Evolutionary conservation across 306 rosid species (phyloP), one percentile per base, ranked within the genome.

Genomic region (Lathyrus sativus): DNA sequence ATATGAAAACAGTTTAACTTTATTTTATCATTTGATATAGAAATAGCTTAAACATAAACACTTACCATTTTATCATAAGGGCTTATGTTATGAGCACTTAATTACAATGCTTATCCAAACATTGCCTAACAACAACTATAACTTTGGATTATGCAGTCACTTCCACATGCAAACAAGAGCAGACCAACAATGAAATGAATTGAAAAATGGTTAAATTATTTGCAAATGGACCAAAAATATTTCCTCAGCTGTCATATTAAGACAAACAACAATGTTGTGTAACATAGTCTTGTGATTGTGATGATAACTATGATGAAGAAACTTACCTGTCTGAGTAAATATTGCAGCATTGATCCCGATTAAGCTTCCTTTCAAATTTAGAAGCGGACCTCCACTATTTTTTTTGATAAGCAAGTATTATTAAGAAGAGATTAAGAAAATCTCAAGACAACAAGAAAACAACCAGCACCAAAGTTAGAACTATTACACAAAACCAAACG

Each of bases 271-370:
- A 63, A 44, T 56, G 15, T 60, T 78, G 14, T 26, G 49, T 19
- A 24, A 60, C 22, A 37, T 51, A 33, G 38, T 37, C 19, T 81
- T 44, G 19, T 14, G 14, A 62, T 50, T 60, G 38, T 45, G 44
- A 55, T 11, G 55, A 6, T 14, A 17, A 59, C 17, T 57, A 17
- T 12, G 62, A 72, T 26, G 48, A 50, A 62, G 31, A 59, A 59
- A 65, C 79, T 70, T 81, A 71, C 96, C 97, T 61, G 99, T 87
- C 79, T 81, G 97, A 68, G 96, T 93, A 72, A 93, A 93, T 72
- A 93, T 93, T 68, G 99, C 97, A 19, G 99, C 90, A 66, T 90
- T 93, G 42, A 93, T 81, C 72, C 99, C 97, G 74, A 93, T 82
- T 76, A 93, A 86, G 65, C 84, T 83, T 77, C 99, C 99, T 83